Conservation (phyloP, 768 basidiomycete genomes). For the Tricholoma flavovirens region DNA sequence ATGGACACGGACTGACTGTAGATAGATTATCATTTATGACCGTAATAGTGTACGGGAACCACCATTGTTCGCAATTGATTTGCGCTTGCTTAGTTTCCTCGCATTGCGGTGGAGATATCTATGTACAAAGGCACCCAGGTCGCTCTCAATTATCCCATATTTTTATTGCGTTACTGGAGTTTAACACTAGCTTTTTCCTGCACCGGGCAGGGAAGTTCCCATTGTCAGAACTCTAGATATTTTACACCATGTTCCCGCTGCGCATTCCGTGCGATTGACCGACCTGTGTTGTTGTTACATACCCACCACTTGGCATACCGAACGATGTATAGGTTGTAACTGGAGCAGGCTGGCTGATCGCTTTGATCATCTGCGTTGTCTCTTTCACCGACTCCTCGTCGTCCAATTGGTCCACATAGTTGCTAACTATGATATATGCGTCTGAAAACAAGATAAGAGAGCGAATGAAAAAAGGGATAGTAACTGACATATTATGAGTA, state of each 20-base stretch:
- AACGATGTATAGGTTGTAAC: conserved; percentile 17
- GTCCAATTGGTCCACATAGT: conserved; percentile 48
- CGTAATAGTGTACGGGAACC: neutral
- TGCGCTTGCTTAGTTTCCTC: neutral
- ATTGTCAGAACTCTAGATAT: neutral
- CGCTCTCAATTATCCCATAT: neutral
- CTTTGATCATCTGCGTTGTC: conserved; percentile 19
- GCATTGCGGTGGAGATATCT: neutral
- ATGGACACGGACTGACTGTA: neutral
- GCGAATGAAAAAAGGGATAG: neutral
- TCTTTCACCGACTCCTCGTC: conserved; percentile 38
- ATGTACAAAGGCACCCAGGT: neutral
- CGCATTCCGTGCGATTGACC: conserved; percentile 14
- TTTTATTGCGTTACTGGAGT: neutral
- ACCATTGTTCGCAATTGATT: neutral
- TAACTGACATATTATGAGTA: conserved; percentile 49
- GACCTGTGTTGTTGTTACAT: conserved; percentile 13
- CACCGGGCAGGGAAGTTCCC: neutral
- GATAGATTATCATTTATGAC: neutral
- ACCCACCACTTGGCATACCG: conserved; percentile 6
- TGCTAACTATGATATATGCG: conserved; percentile 44
- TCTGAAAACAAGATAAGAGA: conserved; percentile 27
- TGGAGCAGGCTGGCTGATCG: conserved; percentile 19
- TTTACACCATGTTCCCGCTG: conserved; percentile 13
- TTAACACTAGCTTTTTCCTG: neutral